phyloP scores from a whole-genome alignment of 257 asterid species.

The Forsythia viridissima region DNA sequence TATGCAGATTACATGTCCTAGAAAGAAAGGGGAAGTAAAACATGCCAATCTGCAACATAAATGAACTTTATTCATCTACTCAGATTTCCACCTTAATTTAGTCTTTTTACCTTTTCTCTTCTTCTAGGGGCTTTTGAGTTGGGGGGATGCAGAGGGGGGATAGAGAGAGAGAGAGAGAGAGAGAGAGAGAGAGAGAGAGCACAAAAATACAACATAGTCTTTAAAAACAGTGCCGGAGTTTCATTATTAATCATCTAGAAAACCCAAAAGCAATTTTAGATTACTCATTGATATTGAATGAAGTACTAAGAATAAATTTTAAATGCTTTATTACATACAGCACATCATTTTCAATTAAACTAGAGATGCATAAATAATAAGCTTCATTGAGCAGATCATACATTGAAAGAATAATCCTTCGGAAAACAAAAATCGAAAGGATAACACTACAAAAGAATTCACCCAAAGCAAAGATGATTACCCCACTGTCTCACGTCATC shows the following conservation, averaged over 20 bases:
- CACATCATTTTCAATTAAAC: slow-evolving; percentile 22
- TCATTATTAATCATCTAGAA: slow-evolving; percentile 5
- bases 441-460: slow-evolving; percentile 21
- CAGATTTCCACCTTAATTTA: not conserved
- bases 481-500: slow-evolving; percentile 74
- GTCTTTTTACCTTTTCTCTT: not conserved
- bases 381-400: slow-evolving; percentile 12
- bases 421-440: slow-evolving; percentile 2
- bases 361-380: slow-evolving; percentile 10
- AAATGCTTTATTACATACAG: not conserved
- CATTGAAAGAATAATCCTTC: slow-evolving; percentile 9
- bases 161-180: not conserved
- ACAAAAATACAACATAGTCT: not conserved
- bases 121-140: not conserved
- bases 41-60: not conserved
- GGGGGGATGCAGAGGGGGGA: not conserved
- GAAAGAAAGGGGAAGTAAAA: not conserved
- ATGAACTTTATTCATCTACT: not conserved
- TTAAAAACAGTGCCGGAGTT: not conserved
- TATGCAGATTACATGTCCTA: not conserved
- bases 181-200: not conserved
- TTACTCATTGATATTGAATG: not conserved
- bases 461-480: slow-evolving; percentile 41
- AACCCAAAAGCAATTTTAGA: not conserved
- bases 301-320: slow-evolving; percentile 1